Percentiles rank a stretch among this genome's conserved stretches.
phyloP scores from a whole-genome alignment of 1,284 basidiomycete species.

The Golubevia pallescens region DNA sequence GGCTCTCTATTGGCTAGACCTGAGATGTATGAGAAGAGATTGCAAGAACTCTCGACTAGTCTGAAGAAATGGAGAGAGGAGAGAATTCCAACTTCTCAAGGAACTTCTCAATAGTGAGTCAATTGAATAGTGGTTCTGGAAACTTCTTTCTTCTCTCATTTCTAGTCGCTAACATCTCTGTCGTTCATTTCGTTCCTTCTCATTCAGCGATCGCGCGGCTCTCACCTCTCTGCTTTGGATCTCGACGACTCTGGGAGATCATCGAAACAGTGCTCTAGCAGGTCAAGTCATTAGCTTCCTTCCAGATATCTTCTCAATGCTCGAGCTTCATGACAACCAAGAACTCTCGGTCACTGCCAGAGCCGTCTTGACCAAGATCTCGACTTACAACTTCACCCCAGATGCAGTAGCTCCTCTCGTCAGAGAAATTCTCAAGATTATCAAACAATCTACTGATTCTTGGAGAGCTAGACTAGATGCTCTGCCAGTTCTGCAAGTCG shows the following conservation, averaged over 20 bases:
- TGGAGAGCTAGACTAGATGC: constrained; percentile 56
- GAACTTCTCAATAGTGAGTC: constrained; percentile 41
- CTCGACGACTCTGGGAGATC: constrained; percentile 53
- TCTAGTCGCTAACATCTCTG: too few relatives aligned
- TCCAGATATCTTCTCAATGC: constrained; percentile 56
- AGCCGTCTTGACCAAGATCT: constrained; percentile 45
- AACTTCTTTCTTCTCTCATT: not conserved
- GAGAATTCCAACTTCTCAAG: constrained; percentile 49
- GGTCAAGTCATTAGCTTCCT: constrained; percentile 47
- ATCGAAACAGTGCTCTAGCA: constrained; percentile 45
- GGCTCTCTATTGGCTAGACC: constrained; percentile 41
- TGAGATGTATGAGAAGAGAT: constrained; percentile 24
- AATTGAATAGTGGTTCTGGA: not conserved
- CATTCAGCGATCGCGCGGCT: constrained; percentile 33
- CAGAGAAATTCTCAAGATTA: constrained; percentile 35
- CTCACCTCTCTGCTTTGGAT: constrained; percentile 54
- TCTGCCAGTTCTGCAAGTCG: constrained; percentile 55
- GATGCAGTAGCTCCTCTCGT: constrained; percentile 21
- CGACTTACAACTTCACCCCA: constrained; percentile 35
- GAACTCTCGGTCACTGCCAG: constrained; percentile 45
- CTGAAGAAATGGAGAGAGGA: constrained; percentile 34
- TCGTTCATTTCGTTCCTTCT: not conserved
- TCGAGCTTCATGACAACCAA: constrained; percentile 57
- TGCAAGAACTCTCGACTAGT: constrained; percentile 23
- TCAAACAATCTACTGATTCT: constrained; percentile 36